Base-by-base conservation (phyloP, 1,284 basidiomycete genomes). In the Puccinia horiana region DNA sequence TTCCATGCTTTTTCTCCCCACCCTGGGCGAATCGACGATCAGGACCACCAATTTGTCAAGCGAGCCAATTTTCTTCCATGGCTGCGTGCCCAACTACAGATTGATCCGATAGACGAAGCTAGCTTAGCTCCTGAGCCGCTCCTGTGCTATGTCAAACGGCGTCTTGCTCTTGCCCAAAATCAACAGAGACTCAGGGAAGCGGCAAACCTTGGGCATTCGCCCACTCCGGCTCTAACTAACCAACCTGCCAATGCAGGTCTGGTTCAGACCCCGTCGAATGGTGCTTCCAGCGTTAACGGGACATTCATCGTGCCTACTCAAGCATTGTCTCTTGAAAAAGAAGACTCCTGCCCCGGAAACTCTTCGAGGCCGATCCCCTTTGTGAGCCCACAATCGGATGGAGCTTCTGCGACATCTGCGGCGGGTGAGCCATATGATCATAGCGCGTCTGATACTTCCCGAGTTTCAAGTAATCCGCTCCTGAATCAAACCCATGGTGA, bases 51-150 rank as follows among this genome's bases (percentile, higher is more conserved):
- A 75, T 81, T 81, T 67, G 47, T 81, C 32, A 56, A 65, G 52
- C 80, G 80, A 58, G 69, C n/a, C 42, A 81, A 81, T 35, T 81
- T 81, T 40, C 73, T 81, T 42, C 80, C 80, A 20, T 81, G 80
- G 80, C 49, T 81, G 29, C 69, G 79, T 40, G 79, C 70, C 44
- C 79, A 81, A 72, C 58, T 81, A 5, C 52, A 44, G 23, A 49
- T 81, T 37, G 79, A 81, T 35, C 79, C 79, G 18, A 81, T 81
- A 26, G 79, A 81, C 44, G 79, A 81, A 65, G 29, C 52, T 44
- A 18, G 44, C 29, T 44, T 54, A 40, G 56, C 70, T 32, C 79
- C 79, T 49, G 79, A 81, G 35, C 70, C 79, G 35, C 47, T 81
- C 14, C 35, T 81, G 14, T 44, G 73, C 20, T 81, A 81, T 58